Percentiles rank a stretch among this genome's conserved stretches.
Evolutionary conservation across 495 filamentous ascomycete species (phyloP).

Genomic region (Penicillium lividum): DNA sequence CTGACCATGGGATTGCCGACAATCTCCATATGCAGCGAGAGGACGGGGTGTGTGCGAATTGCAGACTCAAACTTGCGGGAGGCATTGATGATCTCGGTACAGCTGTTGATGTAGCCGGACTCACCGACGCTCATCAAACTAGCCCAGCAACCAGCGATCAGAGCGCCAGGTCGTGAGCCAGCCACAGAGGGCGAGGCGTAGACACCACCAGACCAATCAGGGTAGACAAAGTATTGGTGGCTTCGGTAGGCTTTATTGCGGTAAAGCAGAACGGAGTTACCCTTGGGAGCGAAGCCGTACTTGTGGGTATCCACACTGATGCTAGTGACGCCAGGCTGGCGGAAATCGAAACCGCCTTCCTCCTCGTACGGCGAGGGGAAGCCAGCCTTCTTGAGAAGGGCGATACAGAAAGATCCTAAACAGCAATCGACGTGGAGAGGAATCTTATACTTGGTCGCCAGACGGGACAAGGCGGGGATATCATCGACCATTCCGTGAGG

Average conservation of each 20-base stretch:
- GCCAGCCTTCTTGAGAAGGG: constrained; percentile 87
- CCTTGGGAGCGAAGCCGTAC: constrained; percentile 98
- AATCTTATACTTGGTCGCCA: constrained; percentile 74
- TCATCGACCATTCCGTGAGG: constrained; percentile 98
- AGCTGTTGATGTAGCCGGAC: constrained; percentile 82
- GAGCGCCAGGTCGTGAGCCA: constrained; percentile 85
- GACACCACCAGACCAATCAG: constrained; percentile 93
- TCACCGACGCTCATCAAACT: constrained; percentile 86
- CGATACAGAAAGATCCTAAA: constrained; percentile 90
- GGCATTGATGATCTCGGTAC: constrained; percentile 82
- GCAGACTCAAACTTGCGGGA: constrained; percentile 79
- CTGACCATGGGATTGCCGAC: constrained; percentile 85
- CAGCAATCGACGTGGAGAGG: constrained; percentile 98
- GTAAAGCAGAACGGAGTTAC: constrained; percentile 90
- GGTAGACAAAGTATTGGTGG: constrained; percentile 94
- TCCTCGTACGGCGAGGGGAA: constrained; percentile 65
- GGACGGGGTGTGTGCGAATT: constrained; percentile 63
- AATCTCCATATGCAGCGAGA: constrained; percentile 72
- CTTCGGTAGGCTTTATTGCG: constrained; percentile 72
- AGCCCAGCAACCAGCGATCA: constrained; percentile 95
- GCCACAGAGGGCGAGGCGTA: constrained; percentile 91
- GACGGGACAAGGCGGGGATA: constrained; percentile 78
- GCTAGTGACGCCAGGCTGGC: constrained; percentile 86
- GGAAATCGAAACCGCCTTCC: constrained; percentile 87
- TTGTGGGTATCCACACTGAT: constrained; percentile 98